Evolutionary conservation across 2,329 filamentous ascomycete species (phyloP), one percentile per base, ranked within the genome.

Genomic region (Biscogniauxia mediterranea): DNA sequence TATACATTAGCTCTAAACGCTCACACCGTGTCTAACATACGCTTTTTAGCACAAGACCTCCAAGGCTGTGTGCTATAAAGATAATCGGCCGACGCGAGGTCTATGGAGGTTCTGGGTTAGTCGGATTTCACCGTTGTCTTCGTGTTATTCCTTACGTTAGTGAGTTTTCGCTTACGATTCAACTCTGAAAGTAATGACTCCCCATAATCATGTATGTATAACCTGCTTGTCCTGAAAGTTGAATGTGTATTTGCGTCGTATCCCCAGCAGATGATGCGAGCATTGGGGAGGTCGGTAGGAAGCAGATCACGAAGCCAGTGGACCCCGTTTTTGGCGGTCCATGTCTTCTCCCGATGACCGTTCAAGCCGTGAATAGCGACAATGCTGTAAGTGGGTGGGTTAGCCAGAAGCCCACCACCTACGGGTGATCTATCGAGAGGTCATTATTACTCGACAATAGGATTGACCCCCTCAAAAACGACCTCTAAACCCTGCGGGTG

Each of bases 21-120:
- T 59, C 19, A 38, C 4, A 13, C 5, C 2, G 11, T 17, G 9
- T 23, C 17, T 23, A 42, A 57, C 51, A 20, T 25, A 61, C 59
- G 8, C 52, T 51, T 42, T 61, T 61, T 17, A 61, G 23, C 11
- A 61, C 50, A 20, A 61, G 8, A 2, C 51, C 55, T 6, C 59
- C 59, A 20, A 57, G 52, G 51, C 59, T 55, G 38, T 61, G 55
- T 15, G 51, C 55, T 15, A 61, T 17, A 21, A 61, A 61, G n/a
- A 61, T 55, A 23, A 61, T 57, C 7, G 59, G 55, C 20, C 57
- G 57, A 4, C 28, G 28, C 28, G 28, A 32, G 28, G 28, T 32
- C 28, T 32, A 9, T 32, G 11, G 28, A 32, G 28, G 28, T 6
- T 4, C 28, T 13, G 28, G 11, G 28, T 9, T 32, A 32, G 11